Base-by-base conservation (phyloP, 78 protist species). In the Cyanophora paradoxa region DNA sequence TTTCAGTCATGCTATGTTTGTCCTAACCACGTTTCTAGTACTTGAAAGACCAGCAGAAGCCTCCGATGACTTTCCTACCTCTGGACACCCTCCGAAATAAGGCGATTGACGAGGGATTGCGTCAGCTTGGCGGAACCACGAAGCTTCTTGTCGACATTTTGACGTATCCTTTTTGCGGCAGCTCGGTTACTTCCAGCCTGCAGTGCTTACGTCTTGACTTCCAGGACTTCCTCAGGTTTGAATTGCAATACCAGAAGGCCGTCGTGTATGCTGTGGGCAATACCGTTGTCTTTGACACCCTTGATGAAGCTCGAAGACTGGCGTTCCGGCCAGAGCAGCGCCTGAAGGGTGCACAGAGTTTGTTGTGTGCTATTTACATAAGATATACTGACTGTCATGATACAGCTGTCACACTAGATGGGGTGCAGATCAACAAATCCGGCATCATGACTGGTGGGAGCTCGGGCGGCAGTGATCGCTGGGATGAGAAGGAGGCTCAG, bases 401-500 rank as follows among this genome's bases (percentile, higher is more conserved):
- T 37, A 86, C 57, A 46, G 88, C 84, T 0, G 92, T 95, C 36
- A 86, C 99, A 14, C 30, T 90, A 17, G 92, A 93, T 10, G 99
- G 99, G 28, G 74, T 91, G 22, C 48, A 85, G 42, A 88, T 96
- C 44, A 64, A 76, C 42, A 94, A 91, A 72, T 31, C 72, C 26
- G 98, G 98, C 37, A 20, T 87, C 40, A 92, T 93, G 80, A 76
- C 93, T 33, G 97, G 97, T 59, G 97, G 97, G 34, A 0, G 31
- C 3, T 37, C 54, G n/a, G 39, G 72, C 64, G 24, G 76, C 37
- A 3, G 52, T 16, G 52, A 44, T 52, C 10, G 37, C 52, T 57
- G 77, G 65, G 19, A 72, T 48, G 48, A 2, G 33, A 44, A 72
- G 77, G 44, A 50, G 48, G 16, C 33, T 33, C 11, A 16, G 22